Base-by-base conservation (phyloP, 495 filamentous ascomycete genomes). In the Penicillium macrosclerotiorum region DNA sequence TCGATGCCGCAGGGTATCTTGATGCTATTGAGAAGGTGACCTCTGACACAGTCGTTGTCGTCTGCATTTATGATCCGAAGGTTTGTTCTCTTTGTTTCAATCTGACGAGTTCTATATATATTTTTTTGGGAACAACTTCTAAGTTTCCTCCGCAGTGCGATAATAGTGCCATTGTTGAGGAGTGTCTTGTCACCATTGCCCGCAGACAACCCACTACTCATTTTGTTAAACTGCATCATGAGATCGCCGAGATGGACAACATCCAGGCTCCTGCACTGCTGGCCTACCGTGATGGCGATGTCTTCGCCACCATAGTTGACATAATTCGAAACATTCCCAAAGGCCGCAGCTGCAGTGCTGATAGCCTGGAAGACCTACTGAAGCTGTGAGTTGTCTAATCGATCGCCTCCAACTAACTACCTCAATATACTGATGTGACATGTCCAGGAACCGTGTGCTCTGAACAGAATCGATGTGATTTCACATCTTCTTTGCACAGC, bases 221-320 rank as follows among this genome's bases (percentile, higher is more conserved):
- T 51, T 97, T 98, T 58, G 78, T 97, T 65, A 93, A 91, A 64
- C 79, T 97, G 23, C 88, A 95, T 67, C 87, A 88, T 61, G 82
- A 86, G 42, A 94, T 95, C 48, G 92, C 95, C 22, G 94, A 97
- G 64, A 96, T 97, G 78, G 89, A 95, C 60, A 80, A 86, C 48
- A 88, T 90, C 43, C 82, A 86, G 44, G 88, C 93, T 1, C 93
- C 93, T 1, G 92, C 93, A 6, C 71, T 98, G 17, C 72, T 98
- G 30, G 92, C 86, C 1, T 98, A 98, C 71, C 82, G 83, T 29
- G 84, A 79, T 52, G 91, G 90, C 29, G 91, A 97, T 43, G 80
- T 95, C 48, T 93, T 97, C 54, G 85, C 87, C 35, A 95, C 92
- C 45, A 68, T 97, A 26, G 89, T 91, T 2, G 89, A 90, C 23